Base-by-base conservation (phyloP, 108 stramenopile genomes). In the Fragilariopsis cylindrus region DNA sequence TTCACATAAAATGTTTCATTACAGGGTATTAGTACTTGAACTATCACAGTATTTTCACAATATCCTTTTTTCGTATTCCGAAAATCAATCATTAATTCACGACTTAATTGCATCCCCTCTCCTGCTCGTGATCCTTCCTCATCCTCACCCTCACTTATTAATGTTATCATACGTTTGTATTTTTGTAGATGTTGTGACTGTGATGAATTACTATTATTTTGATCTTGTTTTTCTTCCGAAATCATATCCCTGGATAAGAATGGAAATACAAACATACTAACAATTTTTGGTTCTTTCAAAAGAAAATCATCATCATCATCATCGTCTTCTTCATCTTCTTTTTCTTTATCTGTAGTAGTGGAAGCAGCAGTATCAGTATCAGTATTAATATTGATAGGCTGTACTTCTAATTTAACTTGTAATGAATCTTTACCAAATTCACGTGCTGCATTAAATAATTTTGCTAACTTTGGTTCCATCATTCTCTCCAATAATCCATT, bases 21-120 rank as follows among this genome's bases (percentile, higher is more conserved):
- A 73, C 79, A 80, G 64, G 71, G 72, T 12, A 80, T 53, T 43
- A 80, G 56, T 3, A 74, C 73, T 39, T 80, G 79, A 16, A 64
- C 65, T 13, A 80, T 69, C 7, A 80, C 69, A 2, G 79, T 80
- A 52, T 73, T 80, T 48, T 80, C 79, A 60, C 66, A 73, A 16
- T 52, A 62, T 11, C 79, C 79, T 4, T 42, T 73, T 60, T 78
- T 57, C 1, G 1, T 30, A 2, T 30, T 2, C 0, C 71, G 65
- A 48, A 65, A 65, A n/a, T 65, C 65, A 3, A 47, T 16, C 65
- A 65, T 65, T 13, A 65, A 41, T 43, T 48, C 65, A 42, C 47
- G 65, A 16, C 13, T 16, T 18, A 13, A 16, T 46, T 65, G 45
- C 62, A 39, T 19, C 46, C 11, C 12, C 11, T 21, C 30, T 11